A percentile compares a stretch with the other conserved stretches of the same genome.
Conservation (phyloP, 2,329 filamentous ascomycete genomes). For the Pseudocercospora fijiensis region DNA sequence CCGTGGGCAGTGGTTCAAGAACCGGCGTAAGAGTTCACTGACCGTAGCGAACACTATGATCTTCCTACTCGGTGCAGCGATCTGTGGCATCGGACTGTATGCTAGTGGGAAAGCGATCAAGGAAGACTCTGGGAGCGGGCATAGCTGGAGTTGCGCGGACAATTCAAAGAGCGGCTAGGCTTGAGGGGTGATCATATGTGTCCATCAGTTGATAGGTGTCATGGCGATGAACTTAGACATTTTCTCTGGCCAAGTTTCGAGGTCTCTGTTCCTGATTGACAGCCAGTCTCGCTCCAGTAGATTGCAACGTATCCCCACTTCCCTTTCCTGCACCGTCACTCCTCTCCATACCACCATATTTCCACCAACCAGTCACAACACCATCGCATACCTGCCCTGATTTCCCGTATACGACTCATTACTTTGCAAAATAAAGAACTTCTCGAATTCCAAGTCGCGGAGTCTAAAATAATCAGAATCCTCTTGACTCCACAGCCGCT, state of each 20-base stretch:
- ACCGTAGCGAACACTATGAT: slow-evolving; percentile 46
- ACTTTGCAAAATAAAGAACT: neutral
- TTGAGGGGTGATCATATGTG: neutral
- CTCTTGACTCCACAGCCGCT: neutral
- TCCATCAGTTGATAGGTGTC: neutral
- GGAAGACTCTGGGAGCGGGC: slow-evolving; percentile 15
- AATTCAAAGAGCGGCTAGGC: slow-evolving; percentile 11
- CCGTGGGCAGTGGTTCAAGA: slow-evolving; percentile 43
- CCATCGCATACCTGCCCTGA: too few relatives aligned
- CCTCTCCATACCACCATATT: too few relatives aligned
- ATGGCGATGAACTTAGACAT: neutral
- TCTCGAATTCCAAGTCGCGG: neutral
- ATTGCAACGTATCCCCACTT: too few relatives aligned
- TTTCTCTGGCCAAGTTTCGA: neutral
- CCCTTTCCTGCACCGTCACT: too few relatives aligned
- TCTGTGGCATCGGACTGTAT: slow-evolving; percentile 35
- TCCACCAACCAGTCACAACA: too few relatives aligned
- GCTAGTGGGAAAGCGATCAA: slow-evolving; percentile 28
- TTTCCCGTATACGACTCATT: neutral
- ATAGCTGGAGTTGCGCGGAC: slow-evolving; percentile 25
- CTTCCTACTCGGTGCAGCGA: slow-evolving; percentile 34
- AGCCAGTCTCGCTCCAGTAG: neutral
- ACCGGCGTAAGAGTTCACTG: slow-evolving; percentile 44
- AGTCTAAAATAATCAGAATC: neutral
- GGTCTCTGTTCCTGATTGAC: neutral